Evolutionary conservation across 2,329 filamentous ascomycete species (phyloP).

Genomic region (Stachybotrys chlorohalonatus): DNA sequence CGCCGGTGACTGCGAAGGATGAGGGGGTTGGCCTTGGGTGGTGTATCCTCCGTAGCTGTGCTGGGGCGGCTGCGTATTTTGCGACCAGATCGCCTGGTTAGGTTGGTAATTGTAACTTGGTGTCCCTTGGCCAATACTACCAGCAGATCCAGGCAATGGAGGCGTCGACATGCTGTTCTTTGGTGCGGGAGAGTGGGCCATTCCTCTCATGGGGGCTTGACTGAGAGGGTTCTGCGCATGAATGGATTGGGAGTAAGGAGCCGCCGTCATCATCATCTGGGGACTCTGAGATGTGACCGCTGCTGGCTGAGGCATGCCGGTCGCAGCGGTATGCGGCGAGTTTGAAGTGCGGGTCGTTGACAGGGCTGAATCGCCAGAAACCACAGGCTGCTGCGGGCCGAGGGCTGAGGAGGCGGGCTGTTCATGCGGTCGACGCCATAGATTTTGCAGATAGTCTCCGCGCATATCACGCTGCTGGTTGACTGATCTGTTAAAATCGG

Average conservation of each 20-base stretch:
- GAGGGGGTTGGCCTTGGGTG: slow-evolving; percentile 41
- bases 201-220: slow-evolving; percentile 63
- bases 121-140: slow-evolving; percentile 39
- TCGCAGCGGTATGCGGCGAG: slow-evolving; percentile 47
- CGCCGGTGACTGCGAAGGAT: slow-evolving; percentile 46
- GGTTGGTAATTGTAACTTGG: slow-evolving; percentile 56
- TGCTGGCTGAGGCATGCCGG: slow-evolving; percentile 45
- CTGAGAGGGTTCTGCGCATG: slow-evolving; percentile 63
- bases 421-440: slow-evolving; percentile 80
- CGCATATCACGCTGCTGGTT: slow-evolving; percentile 74
- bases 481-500: slow-evolving; percentile 81
- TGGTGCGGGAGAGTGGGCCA: slow-evolving; percentile 45
- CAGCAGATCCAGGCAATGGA: slow-evolving; percentile 43
- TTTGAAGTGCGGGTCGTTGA: slow-evolving; percentile 45
- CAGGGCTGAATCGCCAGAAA: slow-evolving; percentile 31
- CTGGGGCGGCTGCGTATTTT: slow-evolving; percentile 54
- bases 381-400: slow-evolving; percentile 35
- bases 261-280: slow-evolving; percentile 57
- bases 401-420: slow-evolving; percentile 46
- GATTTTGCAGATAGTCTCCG: slow-evolving; percentile 66
- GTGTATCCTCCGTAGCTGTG: slow-evolving; percentile 45
- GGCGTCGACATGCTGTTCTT: slow-evolving; percentile 60
- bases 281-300: slow-evolving; percentile 54
- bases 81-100: slow-evolving; percentile 54
- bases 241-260: slow-evolving; percentile 60